Base-by-base conservation (phyloP, 768 basidiomycete genomes). In the Russula emetica region DNA sequence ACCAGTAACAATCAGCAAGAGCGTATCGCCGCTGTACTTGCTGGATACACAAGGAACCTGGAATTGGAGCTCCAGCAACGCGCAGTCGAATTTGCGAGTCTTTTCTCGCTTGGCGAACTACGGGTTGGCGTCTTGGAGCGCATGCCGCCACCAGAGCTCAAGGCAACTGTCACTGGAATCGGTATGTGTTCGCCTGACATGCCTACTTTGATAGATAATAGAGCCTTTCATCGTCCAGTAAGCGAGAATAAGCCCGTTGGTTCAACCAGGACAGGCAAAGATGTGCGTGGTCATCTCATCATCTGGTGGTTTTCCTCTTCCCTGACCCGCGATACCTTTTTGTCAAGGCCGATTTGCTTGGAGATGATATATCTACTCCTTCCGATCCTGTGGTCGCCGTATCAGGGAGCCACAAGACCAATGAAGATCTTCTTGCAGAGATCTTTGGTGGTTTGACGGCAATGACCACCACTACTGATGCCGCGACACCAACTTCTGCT, bases 101-200 rank as follows among this genome's bases (percentile, higher is more conserved):
- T 99, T 68, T 93, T 92, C 72, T 84, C 81, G 32, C 76, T 92
- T 9, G 87, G 87, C 6, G 85, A 90, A n/a, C 76, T 90, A 24
- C 80, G 84, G 63, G 80, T 82, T 9, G 97, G 96, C 42, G 94
- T 99, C 1, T 74, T 98, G 64, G 97, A 99, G 77, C 84, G 94
- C 60, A 99, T 99, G 97, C 97, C 97, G n/a, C 90, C 93, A 6
- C 97, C 97, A 2, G 97, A 99, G 74, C 77, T 98, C 67, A 97
- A 95, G 77, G 88, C 90, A n/a, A 98, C 96, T 2, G 91, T 98
- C 2, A 90, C 96, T 82, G 97, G 93, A 52, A 82, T 89, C 64
- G 91, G 94, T 95, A 69, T 67, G 84, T 77, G 18, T 30, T 60
- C 28, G 0, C 49, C 30, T 30, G 16, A 61, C 24, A 47, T 57